Evolutionary conservation across 371 early-diverging fungal species (phyloP).

Genomic region (Mortierella sp.): DNA sequence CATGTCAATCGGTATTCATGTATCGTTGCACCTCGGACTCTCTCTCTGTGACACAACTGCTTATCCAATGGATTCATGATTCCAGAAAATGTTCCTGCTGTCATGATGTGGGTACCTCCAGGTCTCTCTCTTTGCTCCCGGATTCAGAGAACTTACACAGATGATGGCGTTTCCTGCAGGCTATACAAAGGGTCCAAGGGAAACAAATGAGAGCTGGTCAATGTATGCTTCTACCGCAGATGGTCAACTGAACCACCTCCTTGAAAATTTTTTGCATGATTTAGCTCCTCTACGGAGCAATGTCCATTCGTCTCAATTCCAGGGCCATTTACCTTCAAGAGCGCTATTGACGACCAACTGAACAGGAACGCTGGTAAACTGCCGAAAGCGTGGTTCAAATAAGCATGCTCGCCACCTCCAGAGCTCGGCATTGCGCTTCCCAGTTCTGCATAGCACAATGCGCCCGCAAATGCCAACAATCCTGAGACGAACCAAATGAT

Average conservation of each 20-base stretch:
- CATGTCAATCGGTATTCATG: no score
- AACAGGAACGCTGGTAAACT: constrained; percentile 85
- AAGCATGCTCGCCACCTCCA: constrained; percentile 88
- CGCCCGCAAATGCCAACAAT: constrained; percentile 79
- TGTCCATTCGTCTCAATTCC: no score
- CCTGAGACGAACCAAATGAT: constrained; percentile 84
- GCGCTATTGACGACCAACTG: constrained; percentile 75
- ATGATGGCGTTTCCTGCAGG: constrained; percentile 83
- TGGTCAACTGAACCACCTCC: no score
- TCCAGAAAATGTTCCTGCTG: no score
- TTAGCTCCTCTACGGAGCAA: no score
- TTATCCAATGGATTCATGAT: no score
- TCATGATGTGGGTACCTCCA: no score
- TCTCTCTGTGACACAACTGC: no score
- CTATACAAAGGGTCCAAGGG: constrained; percentile 33
- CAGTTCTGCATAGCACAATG: constrained; percentile 84
- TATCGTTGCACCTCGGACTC: no score
- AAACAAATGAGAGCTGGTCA: constrained; percentile 2
- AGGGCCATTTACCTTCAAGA: constrained; percentile 70
- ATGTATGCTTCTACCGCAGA: neutral
- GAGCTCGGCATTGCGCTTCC: constrained; percentile 87
- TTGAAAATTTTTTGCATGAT: no score
- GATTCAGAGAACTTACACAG: constrained; percentile 53
- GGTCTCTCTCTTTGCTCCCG: neutral
- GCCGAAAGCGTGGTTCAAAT: constrained; percentile 83